Evolutionary conservation across 352 stramenopile species (phyloP), one percentile per base, ranked within the genome.

Genomic region (Pythium plurisporium): DNA sequence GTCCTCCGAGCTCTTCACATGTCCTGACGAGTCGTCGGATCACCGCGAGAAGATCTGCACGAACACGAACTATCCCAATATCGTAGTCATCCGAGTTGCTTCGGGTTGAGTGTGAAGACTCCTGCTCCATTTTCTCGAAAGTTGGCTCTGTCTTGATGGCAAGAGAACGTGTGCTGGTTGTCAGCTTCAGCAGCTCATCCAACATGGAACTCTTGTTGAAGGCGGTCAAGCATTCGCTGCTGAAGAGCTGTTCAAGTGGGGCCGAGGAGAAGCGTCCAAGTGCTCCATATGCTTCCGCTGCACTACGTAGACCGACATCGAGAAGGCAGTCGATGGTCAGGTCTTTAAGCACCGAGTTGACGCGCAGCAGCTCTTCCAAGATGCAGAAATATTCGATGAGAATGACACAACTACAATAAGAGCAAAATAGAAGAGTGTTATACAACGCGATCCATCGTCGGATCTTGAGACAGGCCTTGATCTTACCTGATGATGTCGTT

Each of bases 331-430:
- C 3, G 14, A 71, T 29, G 2, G 4, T 36, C 7, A 15, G 25
- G 10, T 69, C 22, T 23, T 17, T 26, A 3, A 59, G 33, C 12
- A 36, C 29, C 11, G 2, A 40, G 23, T 65, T 68, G 19, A 65
- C n/a, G 9, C 23, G 20, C 19, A 77, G 8, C 2, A 71, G 33
- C 62, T 91, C 77, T 53, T 74, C 72, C 8, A 86, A 23, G 31
- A 91, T 78, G 26, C 77, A 79, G 29, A 75, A 78, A 7, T 83
- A 67, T 37, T 93, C 83, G 26, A 85, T 81, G 47, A 83, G 45
- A 34, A 90, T 45, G 22, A 93, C 79, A 33, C 75, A 91, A 23
- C 82, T 92, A 36, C 25, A 69, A 33, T 22, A 31, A 52, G 33
- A 57, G 55, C 38, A 37, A 58, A 22, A 9, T 11, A 26, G 38